Evolutionary conservation across 257 asterid species (phyloP), one percentile per base, ranked within the genome.

Genomic region (Solanum bulbocastanum): DNA sequence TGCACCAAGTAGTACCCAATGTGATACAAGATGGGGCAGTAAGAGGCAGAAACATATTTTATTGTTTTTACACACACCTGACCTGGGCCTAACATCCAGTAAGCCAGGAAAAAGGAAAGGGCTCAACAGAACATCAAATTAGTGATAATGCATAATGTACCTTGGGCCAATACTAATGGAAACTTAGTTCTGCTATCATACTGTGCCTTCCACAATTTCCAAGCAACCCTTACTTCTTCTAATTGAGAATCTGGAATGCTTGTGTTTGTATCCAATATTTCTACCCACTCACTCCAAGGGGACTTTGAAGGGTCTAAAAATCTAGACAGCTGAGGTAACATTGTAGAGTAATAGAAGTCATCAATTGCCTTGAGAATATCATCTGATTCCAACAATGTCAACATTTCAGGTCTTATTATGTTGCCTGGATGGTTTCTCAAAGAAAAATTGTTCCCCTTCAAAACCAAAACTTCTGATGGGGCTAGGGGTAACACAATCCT

Each of bases 251-350:
- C 98, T 6, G 97, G 98, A 90, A 97, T 97, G 71, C 89, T 87
- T 5, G 99, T 93, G 91, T 96, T 95, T 30, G 91, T 91, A 65
- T 97, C 99, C 84, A 97, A 88, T 39, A 35, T 23, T 69, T 91
- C 93, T 10, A 95, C 93, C 99, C 99, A 97, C 7, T 92, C 95
- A 30, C 91, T 90, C 99, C 99, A 96, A 20, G 99, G 99, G 66
- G 88, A 62, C 37, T 88, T 87, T 46, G 88, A 91, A 86, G 98
- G 93, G 87, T 96, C 98, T 89, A 96, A 90, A 85, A 93, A 95
- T 87, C 14, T 83, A 10, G 95, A 92, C 73, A 96, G 52, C 91
- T 94, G 93, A 87, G 98, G 96, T 89, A 97, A 85, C 96, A 97
- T 87, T 58, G 92, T 92, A 2, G 96, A 92, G 65, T 74, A 37